These are phyloP conservation scores for Pseudevernia furfuracea DNA, from an alignment of 495 filamentous ascomycete species.

Conservation along the genomic window DNA sequence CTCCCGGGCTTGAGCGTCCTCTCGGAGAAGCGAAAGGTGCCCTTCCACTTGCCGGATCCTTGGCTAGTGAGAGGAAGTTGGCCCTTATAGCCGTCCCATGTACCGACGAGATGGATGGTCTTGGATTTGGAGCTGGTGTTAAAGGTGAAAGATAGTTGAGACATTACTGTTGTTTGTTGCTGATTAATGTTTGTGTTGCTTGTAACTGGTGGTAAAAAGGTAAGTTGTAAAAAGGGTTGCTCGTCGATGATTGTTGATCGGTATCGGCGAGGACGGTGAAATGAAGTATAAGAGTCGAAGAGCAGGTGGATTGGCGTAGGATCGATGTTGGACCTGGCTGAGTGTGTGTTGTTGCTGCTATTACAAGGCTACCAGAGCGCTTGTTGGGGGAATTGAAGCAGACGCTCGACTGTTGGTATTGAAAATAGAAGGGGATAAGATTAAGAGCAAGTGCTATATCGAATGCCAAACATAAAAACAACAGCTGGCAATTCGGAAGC, in stretches of 20 bases:
- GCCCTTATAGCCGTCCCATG: conserved; percentile 94
- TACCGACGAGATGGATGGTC: conserved; percentile 94
- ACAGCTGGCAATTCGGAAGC: conserved; percentile 20
- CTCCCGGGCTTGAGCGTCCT: conserved; percentile 71
- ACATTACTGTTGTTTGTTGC: conserved; percentile 64
- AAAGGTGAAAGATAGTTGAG: conserved; percentile 82
- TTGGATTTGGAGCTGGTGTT: conserved; percentile 95
- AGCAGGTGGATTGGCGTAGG: conserved; percentile 11
- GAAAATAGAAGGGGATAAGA: conserved; percentile 21
- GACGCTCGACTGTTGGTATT: conserved; percentile 18
- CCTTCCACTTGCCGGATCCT: conserved; percentile 78
- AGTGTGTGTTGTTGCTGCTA: conserved; percentile 15
- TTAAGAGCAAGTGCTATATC: conserved; percentile 19
- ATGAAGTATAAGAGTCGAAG: conserved; percentile 15
- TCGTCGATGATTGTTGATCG: conserved; percentile 18
- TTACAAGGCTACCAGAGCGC: conserved; percentile 29
- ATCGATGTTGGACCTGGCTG: conserved; percentile 3
- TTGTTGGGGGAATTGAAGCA: conserved; percentile 14
- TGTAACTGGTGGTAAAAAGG: not conserved
- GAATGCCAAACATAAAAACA: conserved; percentile 6
- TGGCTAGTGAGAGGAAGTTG: conserved; percentile 90
- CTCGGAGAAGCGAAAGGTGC: conserved; percentile 92
- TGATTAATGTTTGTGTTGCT: conserved; percentile 33
- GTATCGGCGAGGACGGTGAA: conserved; percentile 24
- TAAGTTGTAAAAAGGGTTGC: conserved; percentile 9